Evolutionary conservation across 2,329 filamentous ascomycete species (phyloP).

Genomic region (Penicillium sp.): DNA sequence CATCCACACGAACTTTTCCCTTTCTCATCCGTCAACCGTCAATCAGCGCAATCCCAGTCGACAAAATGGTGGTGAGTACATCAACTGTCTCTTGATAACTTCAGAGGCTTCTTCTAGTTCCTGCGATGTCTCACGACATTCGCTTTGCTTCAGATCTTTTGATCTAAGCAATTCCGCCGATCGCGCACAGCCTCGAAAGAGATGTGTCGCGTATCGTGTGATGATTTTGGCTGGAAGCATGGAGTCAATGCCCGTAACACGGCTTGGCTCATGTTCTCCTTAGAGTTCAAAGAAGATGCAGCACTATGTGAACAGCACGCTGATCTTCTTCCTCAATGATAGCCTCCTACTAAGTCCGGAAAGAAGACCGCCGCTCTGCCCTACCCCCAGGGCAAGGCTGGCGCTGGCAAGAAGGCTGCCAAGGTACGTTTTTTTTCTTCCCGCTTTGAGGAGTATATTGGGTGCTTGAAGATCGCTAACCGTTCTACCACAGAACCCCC

Average conservation of each 20-base stretch:
- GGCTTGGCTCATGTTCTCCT: conserved; percentile 59
- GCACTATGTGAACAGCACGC: conserved; percentile 72
- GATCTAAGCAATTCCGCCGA: conserved; percentile 42
- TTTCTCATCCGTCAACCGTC: conserved; percentile 45
- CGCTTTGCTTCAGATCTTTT: conserved; percentile 30
- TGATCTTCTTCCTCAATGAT: conserved; percentile 99
- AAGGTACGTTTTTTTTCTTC: conserved; percentile 69
- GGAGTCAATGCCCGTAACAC: conserved; percentile 53
- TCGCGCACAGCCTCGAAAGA: conserved; percentile 31
- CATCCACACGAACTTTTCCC: conserved; percentile 26
- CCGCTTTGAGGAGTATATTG: conserved; percentile 7
- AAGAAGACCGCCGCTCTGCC: conserved; percentile 98
- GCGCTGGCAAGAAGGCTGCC: conserved; percentile 81
- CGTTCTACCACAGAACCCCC: conserved; percentile 72
- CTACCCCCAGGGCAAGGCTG: conserved; percentile 92
- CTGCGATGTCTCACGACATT: conserved; percentile 26
- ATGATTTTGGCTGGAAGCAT: conserved; percentile 57
- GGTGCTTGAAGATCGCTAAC: conserved; percentile 16
- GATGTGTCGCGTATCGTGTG: conserved; percentile 36
- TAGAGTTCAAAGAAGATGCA: conserved; percentile 90
- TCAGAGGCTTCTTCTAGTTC: conserved; percentile 26
- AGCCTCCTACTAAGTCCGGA: conserved; percentile 87
- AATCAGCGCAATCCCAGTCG: conserved; percentile 53
- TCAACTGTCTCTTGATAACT: conserved; percentile 42
- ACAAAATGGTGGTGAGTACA: conserved; percentile 62